A percentile compares a stretch with the other conserved stretches of the same genome.
These are phyloP conservation scores for Corynespora cassiicola DNA, from an alignment of 2,329 filamentous ascomycete species.

Conservation along the genomic window DNA sequence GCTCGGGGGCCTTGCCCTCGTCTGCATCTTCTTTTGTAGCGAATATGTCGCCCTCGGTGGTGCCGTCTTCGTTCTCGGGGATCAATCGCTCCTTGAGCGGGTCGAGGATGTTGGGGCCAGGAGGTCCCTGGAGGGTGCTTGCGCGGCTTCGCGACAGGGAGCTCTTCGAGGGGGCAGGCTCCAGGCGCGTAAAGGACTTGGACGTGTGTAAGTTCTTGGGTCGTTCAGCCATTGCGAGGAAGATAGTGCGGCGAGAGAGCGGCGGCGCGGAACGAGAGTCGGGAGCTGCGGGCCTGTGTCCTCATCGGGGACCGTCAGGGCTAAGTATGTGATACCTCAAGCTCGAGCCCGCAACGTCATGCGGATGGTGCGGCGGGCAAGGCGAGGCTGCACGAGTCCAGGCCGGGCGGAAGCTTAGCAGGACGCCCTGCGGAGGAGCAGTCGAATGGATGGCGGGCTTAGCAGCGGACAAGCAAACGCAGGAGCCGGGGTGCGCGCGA, in stretches of 20 bases:
- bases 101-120: conserved; percentile 51
- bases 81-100: conserved; percentile 47
- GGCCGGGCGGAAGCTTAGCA: not conserved
- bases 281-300: conserved; percentile 33
- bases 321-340: conserved; percentile 29
- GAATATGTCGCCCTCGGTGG: conserved; percentile 49
- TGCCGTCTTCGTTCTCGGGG: conserved; percentile 38
- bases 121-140: conserved; percentile 53
- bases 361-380: conserved; percentile 26
- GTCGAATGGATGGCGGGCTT: too few species aligned
- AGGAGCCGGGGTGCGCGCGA: conserved; percentile 1
- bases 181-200: conserved; percentile 58
- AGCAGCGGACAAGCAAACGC: too few species aligned
- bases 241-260: conserved; percentile 10
- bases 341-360: conserved; percentile 41
- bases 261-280: too few species aligned
- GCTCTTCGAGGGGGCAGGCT: conserved; percentile 37
- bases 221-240: conserved; percentile 32
- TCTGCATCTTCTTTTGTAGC: conserved; percentile 45
- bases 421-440: conserved; percentile 3
- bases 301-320: conserved; percentile 26
- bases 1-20: conserved; percentile 30
- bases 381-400: conserved; percentile 11
- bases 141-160: conserved; percentile 51
- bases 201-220: conserved; percentile 50